phyloP scores from a whole-genome alignment of 768 basidiomycete genomes.

The Suillus occidentalis region DNA sequence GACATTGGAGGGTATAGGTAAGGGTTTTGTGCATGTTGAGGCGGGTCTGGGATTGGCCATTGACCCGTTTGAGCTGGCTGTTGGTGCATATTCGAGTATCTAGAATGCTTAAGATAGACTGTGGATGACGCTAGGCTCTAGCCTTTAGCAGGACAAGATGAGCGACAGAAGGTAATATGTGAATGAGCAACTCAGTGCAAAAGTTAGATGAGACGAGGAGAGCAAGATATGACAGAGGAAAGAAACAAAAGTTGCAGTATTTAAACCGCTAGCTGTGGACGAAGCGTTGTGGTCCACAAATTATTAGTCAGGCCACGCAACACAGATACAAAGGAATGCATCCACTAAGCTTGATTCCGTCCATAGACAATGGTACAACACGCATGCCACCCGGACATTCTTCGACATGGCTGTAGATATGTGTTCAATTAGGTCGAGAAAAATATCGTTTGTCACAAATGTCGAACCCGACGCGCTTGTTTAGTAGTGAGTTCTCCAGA shows the following conservation, averaged over 20 bases:
- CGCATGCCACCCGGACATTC: background rate
- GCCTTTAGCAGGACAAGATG: too few species aligned
- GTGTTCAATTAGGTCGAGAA: background rate
- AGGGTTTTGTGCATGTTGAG: too few species aligned
- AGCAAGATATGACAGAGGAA: background rate
- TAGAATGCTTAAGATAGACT: too few species aligned
- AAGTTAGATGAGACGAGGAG: background rate
- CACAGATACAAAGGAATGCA: background rate
- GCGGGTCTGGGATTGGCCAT: too few species aligned
- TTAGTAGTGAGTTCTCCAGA: background rate
- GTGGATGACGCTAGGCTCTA: too few species aligned
- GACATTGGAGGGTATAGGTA: too few species aligned
- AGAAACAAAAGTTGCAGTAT: background rate
- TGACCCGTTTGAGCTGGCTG: too few species aligned
- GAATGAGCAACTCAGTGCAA: background rate
- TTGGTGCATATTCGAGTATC: too few species aligned
- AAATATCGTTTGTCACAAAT: background rate
- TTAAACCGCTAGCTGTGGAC: background rate
- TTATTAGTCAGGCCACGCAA: background rate
- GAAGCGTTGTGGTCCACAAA: background rate
- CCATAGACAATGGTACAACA: background rate
- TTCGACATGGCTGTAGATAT: background rate
- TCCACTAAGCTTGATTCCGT: background rate
- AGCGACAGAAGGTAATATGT: too few species aligned
- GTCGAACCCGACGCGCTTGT: background rate